Evolutionary conservation across 345 rosid species (phyloP), one percentile per base, ranked within the genome.

Genomic region (Brassica rapa): DNA sequence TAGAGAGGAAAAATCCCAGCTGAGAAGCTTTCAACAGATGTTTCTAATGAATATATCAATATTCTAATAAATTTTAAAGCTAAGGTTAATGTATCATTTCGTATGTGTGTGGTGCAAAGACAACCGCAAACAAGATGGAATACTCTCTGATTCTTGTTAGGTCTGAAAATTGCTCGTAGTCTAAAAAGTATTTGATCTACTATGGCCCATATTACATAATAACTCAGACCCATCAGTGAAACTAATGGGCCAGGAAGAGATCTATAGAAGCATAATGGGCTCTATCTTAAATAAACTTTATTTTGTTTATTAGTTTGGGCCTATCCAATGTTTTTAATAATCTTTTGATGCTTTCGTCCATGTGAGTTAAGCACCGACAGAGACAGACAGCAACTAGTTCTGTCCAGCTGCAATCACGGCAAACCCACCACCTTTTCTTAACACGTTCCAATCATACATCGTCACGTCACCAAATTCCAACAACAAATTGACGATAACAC

Each of bases 351-450:
- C 51, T 30, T 43, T n/a, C n/a, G n/a, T n/a, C 11, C 81, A 78
- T 72, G 77, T 35, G 41, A 8, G 41, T 35, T 79, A 70, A 67
- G 66, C 82, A 80, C 82, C 82, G 82, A 74, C 75, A 73, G 25
- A 72, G 25, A 72, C 6, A 51, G 21, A 15, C 29, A 63, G 55
- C 39, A 30, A 67, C 29, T 0, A 39, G 53, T 46, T 12, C 4
- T 19, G 8, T 59, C 41, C 82, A 79, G 74, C 78, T 79, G 82
- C 74, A 61, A 79, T 79, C 78, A 73, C 82, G 73, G 73, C 74
- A 73, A 79, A 35, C 74, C 35, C 78, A 79, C 82, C 74, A 77
- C 64, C 1, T 67, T 78, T 72, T 6, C 7, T 21, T 14, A 2
- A 0, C 9, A 0, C 2, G 2, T 0, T 43, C 82, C 75, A 80